A percentile compares a stretch with the other conserved stretches of the same genome.
phyloP scores from a whole-genome alignment of 2,329 filamentous ascomycete species.

The Fonsecaea multimorphosa region DNA sequence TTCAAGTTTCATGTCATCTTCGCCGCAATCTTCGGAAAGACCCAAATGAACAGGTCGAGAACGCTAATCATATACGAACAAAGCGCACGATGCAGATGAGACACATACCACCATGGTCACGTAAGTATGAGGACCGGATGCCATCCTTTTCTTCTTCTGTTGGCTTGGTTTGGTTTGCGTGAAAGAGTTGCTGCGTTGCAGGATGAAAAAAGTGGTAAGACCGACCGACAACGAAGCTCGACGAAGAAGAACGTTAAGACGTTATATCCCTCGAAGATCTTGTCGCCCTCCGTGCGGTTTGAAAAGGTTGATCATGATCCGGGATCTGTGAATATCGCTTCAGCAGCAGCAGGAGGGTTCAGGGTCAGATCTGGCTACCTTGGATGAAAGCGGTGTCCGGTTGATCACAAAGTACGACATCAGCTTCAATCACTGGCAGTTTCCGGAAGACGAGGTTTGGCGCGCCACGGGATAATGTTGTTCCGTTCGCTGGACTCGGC shows the following conservation, averaged over 20 bases:
- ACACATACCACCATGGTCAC: conserved; percentile 34
- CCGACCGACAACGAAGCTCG: too few relatives aligned
- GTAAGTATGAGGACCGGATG: conserved; percentile 39
- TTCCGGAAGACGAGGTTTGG: background rate
- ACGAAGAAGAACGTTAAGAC: too few relatives aligned
- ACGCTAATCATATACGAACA: background rate
- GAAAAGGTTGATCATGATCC: background rate
- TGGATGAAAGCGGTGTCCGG: background rate
- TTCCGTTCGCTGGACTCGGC: background rate
- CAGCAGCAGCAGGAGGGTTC: background rate
- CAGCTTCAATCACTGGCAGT: background rate
- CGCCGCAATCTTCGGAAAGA: background rate
- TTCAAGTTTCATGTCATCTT: background rate
- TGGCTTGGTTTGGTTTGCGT: background rate
- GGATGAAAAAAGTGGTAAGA: background rate
- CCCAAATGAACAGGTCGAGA: background rate
- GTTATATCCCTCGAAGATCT: conserved; percentile 3
- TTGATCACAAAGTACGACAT: conserved; percentile 2
- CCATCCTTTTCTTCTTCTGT: conserved; percentile 32
- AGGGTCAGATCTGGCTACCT: background rate
- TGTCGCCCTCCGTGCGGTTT: background rate
- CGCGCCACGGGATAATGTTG: background rate
- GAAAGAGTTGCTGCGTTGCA: background rate
- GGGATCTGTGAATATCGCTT: background rate
- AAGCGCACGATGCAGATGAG: background rate